Percentiles rank a stretch among this genome's conserved stretches.
Conservation (phyloP, 495 filamentous ascomycete species). For the Aspergillus egyptiacus region DNA sequence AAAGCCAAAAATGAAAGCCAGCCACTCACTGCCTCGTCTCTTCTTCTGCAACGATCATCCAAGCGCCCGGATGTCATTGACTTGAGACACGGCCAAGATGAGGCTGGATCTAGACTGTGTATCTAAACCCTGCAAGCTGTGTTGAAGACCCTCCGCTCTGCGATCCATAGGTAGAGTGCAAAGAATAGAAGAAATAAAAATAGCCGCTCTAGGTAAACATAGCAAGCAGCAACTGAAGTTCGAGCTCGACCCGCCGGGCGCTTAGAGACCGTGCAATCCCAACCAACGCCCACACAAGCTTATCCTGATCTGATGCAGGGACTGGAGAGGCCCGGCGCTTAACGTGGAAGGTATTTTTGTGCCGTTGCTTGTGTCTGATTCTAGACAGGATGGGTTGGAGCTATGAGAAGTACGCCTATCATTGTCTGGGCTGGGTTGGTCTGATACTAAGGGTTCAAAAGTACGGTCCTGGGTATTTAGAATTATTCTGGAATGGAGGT, state of each 20-base stretch:
- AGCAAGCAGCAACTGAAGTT: background rate
- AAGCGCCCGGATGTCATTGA: conserved; percentile 5
- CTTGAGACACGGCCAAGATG: conserved; percentile 1
- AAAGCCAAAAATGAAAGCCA: background rate
- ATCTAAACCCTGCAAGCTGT: background rate
- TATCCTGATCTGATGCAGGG: conserved; percentile 26
- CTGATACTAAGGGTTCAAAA: too few relatives aligned
- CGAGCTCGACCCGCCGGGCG: conserved; percentile 4
- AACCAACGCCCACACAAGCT: conserved; percentile 25
- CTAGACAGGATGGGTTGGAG: too few relatives aligned
- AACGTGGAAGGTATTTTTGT: too few relatives aligned
- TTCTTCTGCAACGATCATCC: background rate
- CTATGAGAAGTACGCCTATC: too few relatives aligned
- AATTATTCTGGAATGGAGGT: too few relatives aligned
- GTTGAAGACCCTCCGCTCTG: background rate
- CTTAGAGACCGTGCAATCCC: conserved; percentile 20
- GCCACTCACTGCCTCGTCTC: conserved; percentile 4
- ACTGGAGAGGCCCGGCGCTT: too few relatives aligned
- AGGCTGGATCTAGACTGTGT: background rate
- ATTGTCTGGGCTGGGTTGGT: too few relatives aligned
- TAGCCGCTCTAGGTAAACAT: background rate
- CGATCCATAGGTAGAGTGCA: background rate
- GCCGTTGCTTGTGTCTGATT: too few relatives aligned
- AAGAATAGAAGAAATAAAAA: background rate
- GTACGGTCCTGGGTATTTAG: too few relatives aligned